Base-by-base conservation (phyloP, 352 stramenopile genomes). In the Pythium brassicae region DNA sequence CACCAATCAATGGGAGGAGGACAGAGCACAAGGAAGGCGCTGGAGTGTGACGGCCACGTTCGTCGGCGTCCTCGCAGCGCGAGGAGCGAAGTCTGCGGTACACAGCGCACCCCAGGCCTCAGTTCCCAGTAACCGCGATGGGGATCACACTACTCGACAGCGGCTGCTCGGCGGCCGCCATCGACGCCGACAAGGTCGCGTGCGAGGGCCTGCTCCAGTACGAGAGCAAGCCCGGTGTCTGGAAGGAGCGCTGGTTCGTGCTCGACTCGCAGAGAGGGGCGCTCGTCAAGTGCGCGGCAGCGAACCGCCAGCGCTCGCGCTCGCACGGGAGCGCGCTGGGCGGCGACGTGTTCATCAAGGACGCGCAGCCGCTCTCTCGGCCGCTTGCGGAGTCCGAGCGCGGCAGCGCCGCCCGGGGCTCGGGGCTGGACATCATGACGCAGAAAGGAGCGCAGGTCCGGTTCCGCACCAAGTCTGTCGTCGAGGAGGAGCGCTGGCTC, bases 241-340 rank as follows among this genome's bases (percentile, higher is more conserved):
- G 74, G 73, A 89, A 89, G 55, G 76, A 86, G 54, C 74, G 78
- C 5, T 89, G 78, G 76, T 92, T 89, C 64, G 54, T 82, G 10
- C 61, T 92, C 20, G 73, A 92, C 55, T 58, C 51, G 11, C 32
- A 66, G 17, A 69, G 69, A 12, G 54, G 58, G 8, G 65, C 66
- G n/a, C 51, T 89, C 6, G 43, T 85, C 29, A 89, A 88, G 42
- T 88, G 77, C 50, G 62, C 61, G 25, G 43, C 50, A 5, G 61
- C 57, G 3, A 76, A 27, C 19, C 70, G 69, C 19, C 59, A 71
- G 27, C 68, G 65, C 6, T 65, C 72, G 12, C 59, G 55, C 2
- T 69, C 72, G 1, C 61, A 61, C 39, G 56, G 62, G 3, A 79
- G 66, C 54, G 51, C 70, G 3, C 54, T 81, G 10, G 68, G 77